Conservation (phyloP, 805 yeast species). For the Zygotorulaspora florentina region DNA sequence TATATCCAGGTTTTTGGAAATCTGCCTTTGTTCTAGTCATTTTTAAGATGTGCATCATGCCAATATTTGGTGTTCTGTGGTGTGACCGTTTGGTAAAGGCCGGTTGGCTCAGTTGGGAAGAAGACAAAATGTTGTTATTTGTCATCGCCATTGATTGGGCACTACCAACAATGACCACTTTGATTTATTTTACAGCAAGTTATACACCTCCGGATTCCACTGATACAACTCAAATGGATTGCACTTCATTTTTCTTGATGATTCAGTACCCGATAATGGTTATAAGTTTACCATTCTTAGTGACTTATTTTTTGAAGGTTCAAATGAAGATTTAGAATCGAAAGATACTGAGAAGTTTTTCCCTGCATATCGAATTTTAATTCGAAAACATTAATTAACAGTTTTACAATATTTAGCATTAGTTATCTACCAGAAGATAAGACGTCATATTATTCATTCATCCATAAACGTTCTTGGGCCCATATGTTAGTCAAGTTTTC, state of each 20-base stretch:
- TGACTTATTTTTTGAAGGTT: slow-evolving; percentile 34
- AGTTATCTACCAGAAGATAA: neutral
- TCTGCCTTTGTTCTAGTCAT: slow-evolving; percentile 58
- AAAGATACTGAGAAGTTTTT: neutral
- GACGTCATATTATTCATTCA: neutral
- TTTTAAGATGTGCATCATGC: slow-evolving; percentile 63
- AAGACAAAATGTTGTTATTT: slow-evolving; percentile 57
- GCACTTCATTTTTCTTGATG: slow-evolving; percentile 71
- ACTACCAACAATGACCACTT: slow-evolving; percentile 84
- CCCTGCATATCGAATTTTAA: neutral
- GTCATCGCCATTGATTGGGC: slow-evolving; percentile 74
- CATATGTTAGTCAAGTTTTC: too few species aligned
- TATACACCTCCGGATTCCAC: slow-evolving; percentile 60
- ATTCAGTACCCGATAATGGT: slow-evolving; percentile 67
- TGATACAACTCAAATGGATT: slow-evolving; percentile 65
- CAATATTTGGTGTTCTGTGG: slow-evolving; percentile 72
- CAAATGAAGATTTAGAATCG: slow-evolving; percentile 27
- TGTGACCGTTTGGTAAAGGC: slow-evolving; percentile 57
- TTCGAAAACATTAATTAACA: neutral
- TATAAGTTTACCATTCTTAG: slow-evolving; percentile 66
- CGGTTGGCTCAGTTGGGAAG: slow-evolving; percentile 57
- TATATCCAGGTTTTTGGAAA: slow-evolving; percentile 65
- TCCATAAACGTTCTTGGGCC: neutral
- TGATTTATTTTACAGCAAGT: slow-evolving; percentile 83
- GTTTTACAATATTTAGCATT: too few species aligned